Evolutionary conservation across 2,329 filamentous ascomycete genomes (phyloP), one percentile per base, ranked within the genome.

Genomic region (Cercospora berteroae): DNA sequence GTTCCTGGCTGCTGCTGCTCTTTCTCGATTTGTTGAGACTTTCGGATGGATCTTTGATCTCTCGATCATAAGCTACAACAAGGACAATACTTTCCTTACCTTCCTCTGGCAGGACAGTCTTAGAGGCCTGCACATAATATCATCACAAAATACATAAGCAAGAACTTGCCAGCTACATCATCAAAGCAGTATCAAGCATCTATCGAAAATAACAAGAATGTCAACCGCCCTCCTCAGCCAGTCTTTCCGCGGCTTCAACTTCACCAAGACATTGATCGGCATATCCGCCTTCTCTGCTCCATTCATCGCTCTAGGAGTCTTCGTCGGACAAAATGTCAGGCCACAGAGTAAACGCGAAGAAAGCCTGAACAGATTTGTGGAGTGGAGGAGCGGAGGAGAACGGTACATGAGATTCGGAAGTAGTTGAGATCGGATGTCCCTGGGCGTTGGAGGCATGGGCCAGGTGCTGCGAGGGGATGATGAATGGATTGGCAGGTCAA

Each of bases 261-360:
- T 60, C 5, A 44, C 33, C 18, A 60, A 60, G 39, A 60, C 58
- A n/a, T 18, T 60, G 12, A 60, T 60, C 36, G 33, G n/a, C n/a
- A 23, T 36, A 25, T 39, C 36, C 58, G 36, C n/a, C 33, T 60
- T 44, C 6, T 60, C 58, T 27, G 58, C 25, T 12, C 33, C 58
- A 0, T 39, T 39, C 13, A 8, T 44, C 9, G 36, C 58, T 9
- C 58, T 60, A 1, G 58, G 58, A 23, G 58, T 39, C 7, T 36
- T 60, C 36, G 56, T 59, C n/a, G 56, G 56, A 29, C 52, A 56
- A 2, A 56, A 27, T 4, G 52, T 31, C 2, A 56, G 29, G 13
- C 52, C 52, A 2, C 52, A 56, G 25, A 56, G 52, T 29, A 18
- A 23, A 56, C 52, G 52, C 6, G 52, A 56, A 18, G 52, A 56